Evolutionary conservation across 306 rosid species (phyloP), one percentile per base, ranked within the genome.

Genomic region (Rubus idaeus): DNA sequence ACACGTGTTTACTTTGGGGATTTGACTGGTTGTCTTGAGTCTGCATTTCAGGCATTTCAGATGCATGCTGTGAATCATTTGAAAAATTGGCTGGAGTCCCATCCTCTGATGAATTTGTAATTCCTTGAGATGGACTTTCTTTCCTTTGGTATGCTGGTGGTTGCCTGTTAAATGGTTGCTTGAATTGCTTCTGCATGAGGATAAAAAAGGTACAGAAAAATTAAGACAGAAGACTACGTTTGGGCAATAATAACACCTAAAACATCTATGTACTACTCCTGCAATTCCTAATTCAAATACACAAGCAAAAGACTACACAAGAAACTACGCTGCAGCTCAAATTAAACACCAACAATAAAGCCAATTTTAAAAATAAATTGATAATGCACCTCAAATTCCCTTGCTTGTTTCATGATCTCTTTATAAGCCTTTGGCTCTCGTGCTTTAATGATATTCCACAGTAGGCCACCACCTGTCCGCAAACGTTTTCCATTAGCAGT

Each of bases 401-500:
- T 88, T 8, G 92, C 88, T 70, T 90, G 89, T 73, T 82, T 87
- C 97, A 95, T 90, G 50, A 95, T 95, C 91, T 89, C 98, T 88
- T 86, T 90, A 78, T 77, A 89, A 61, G 90, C 96, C 26, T 89
- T 88, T 76, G 96, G 98, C 61, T 91, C 98, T 70, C 93, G 91
- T 72, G 79, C 71, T 89, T 92, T 95, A 44, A 94, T 83, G 80
- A 91, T 91, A 72, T 55, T 82, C 98, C 97, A 95, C 82, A 95
- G 82, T 69, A 95, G 68, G 66, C 97, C 98, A 76, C 98, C 97
- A 40, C 98, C 98, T 1, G 85, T 88, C 68, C 95, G 83, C 40
- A 49, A 77, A 21, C 97, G 96, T 68, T 78, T 85, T 20, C 96
- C 96, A 85, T 91, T 94, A 45, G 83, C 83, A 73, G 94, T 90